Conservation (phyloP, 169 alveolate genomes). For the Cryptosporidium ubiquitum region DNA sequence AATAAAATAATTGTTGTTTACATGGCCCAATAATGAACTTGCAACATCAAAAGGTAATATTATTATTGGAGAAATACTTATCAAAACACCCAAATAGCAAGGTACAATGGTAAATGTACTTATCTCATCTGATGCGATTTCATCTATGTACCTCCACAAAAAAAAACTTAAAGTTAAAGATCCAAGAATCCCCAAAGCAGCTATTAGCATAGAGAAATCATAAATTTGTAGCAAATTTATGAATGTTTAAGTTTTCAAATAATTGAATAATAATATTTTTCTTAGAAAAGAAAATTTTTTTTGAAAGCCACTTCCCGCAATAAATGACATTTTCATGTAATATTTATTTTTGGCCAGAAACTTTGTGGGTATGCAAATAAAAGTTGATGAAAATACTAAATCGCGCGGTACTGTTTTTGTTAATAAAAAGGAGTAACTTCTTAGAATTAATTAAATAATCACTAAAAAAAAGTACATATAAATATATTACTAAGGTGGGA, state of each 20-base stretch:
- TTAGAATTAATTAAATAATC: background rate
- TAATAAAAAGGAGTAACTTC: background rate
- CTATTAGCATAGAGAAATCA: background rate
- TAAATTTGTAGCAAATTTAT: background rate
- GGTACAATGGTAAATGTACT: background rate
- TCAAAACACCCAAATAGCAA: conserved; percentile 12
- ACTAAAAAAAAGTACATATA: no score
- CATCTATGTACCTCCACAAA: conserved; percentile 5
- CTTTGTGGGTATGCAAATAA: background rate
- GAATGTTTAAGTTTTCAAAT: background rate
- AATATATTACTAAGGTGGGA: background rate
- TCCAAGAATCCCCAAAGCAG: background rate
- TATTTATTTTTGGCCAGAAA: background rate
- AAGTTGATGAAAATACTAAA: background rate
- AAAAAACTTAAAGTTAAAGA: background rate
- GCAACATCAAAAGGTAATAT: conserved; percentile 33
- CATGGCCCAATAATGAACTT: background rate
- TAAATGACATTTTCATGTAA: conserved; percentile 7
- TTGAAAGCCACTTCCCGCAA: background rate
- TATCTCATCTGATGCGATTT: conserved; percentile 17
- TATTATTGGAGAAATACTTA: conserved; percentile 43
- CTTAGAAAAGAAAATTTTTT: background rate
- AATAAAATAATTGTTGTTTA: background rate
- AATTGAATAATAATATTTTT: background rate
- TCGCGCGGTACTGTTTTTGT: background rate